Evolutionary conservation across 2,329 filamentous ascomycete species (phyloP), one percentile per base, ranked within the genome.

Genomic region (Beauveria sp.): DNA sequence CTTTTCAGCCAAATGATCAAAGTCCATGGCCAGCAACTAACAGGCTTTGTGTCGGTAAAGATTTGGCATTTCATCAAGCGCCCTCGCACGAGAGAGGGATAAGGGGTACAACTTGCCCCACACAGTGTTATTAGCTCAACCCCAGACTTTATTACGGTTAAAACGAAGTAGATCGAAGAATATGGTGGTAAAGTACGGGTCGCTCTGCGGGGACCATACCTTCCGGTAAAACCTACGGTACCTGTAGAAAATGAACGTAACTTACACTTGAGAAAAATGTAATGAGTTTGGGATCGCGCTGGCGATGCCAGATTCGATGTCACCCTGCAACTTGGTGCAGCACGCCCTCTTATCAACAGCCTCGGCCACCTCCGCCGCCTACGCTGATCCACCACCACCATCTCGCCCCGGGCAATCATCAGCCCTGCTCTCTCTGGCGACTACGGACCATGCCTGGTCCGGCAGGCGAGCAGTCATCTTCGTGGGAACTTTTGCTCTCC

Each of bases 401-500:
- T n/a, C 22, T 42, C 38, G 10, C 10, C 18, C 45, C 8, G 14
- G 50, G 14, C 28, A 47, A 43, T 34, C 42, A 34, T 34, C 42
- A 54, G 28, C 50, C 42, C 20, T 53, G 20, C 40, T 49, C 26
- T 51, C 28, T 50, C 42, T 40, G 45, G 59, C 16, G 22, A 10
- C 30, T 42, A 18, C 16, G 30, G 51, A 26, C 51, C 42, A 43
- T 60, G 30, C 60, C 53, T 14, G 38, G 18, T 50, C 22, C 10
- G 60, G 60, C 28, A 51, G 38, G 22, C 28, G 53, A 40, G 34
- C 20, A 26, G 10, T 14, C 45, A 30, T 62, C 26, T 7, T 45
- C 26, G 10, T 45, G 24, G 46, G 60, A 47, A 16, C 52, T 61
- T 61, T 61, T 50, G 59, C 18, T 61, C 22, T 22, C 49, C 12